Percentiles rank a stretch among this genome's conserved stretches.
Conservation (phyloP, 768 basidiomycete species). For the Podaxis rugospora region DNA sequence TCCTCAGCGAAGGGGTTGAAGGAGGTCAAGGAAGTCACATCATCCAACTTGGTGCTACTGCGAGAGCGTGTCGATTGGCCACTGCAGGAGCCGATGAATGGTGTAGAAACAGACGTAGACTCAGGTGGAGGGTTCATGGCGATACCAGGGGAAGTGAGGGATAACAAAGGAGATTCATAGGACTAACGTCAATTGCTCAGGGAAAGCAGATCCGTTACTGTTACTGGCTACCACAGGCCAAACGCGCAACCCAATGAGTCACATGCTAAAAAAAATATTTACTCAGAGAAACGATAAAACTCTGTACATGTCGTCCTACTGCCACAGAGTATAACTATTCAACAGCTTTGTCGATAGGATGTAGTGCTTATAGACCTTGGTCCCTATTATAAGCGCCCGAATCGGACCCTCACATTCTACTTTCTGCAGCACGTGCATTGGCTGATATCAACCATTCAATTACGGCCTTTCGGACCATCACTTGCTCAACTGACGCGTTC, state of each 20-base stretch:
- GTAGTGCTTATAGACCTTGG: not conserved
- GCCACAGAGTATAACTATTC: no score
- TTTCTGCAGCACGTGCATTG: not conserved
- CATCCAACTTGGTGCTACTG: slow-evolving; percentile 59
- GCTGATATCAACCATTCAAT: not conserved
- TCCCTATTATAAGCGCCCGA: no score
- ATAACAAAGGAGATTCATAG: not conserved
- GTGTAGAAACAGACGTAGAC: slow-evolving; percentile 27
- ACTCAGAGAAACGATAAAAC: no score
- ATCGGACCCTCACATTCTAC: not conserved
- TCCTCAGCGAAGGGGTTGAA: slow-evolving; percentile 94
- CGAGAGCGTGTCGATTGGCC: slow-evolving; percentile 53
- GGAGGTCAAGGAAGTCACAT: slow-evolving; percentile 73
- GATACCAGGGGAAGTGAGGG: not conserved
- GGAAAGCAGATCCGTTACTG: not conserved
- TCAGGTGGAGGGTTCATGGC: slow-evolving; percentile 14
- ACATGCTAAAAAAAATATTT: not conserved
- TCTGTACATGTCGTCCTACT: no score
- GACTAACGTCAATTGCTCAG: not conserved
- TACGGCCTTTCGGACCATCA: not conserved
- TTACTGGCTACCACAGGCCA: not conserved
- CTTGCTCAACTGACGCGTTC: not conserved
- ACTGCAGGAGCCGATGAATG: slow-evolving; percentile 30
- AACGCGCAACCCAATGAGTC: not conserved
- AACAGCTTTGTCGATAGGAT: not conserved